Evolutionary conservation across 1,284 basidiomycete genomes (phyloP), one percentile per base, ranked within the genome.

Genomic region (Microbotryum saponariae): DNA sequence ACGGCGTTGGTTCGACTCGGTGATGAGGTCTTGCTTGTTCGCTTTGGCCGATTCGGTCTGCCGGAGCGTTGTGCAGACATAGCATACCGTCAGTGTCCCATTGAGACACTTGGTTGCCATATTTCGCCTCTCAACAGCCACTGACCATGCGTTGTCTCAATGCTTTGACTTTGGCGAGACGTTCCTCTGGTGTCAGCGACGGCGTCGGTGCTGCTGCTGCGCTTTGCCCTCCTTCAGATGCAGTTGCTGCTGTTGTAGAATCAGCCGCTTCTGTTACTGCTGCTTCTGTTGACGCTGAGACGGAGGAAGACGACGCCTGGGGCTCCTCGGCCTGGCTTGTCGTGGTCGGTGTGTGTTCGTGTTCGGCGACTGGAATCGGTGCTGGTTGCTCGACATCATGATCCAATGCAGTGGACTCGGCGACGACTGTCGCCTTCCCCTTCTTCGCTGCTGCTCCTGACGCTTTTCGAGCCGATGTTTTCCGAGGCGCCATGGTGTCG

Each of bases 21-120:
- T 85, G 20, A 93, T 79, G 25, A 96, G 79, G 10, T 90, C 88
- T 48, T 83, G 82, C 18, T 90, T 83, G 75, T 97, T 97, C 6
- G 85, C 89, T 70, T 81, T 82, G 0, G 86, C 79, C 1, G 89
- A 88, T 52, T 83, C 82, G 65, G 83, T 84, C 88, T 94, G 71
- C 44, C 9, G 58, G 31, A 56, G 45, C 60, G 60, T 29, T 51
- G 48, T 54, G n/a, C 44, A 23, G 37, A 42, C 50, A 37, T 23
- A 31, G 10, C 33, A 37, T 5, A 45, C 14, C 29, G 25, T 18
- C 14, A 58, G 48, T 21, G 31, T 5, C 20, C 27, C 31, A 16
- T 33, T 49, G 51, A 18, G 31, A 51, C 44, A 59, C 10, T 33
- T 31, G 61, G 18, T 8, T 18, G 42, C 27, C 25, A 8, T n/a